Evolutionary conservation across 371 early-diverging fungal genomes (phyloP).

Genomic region (Sporodiniella umbellata): DNA sequence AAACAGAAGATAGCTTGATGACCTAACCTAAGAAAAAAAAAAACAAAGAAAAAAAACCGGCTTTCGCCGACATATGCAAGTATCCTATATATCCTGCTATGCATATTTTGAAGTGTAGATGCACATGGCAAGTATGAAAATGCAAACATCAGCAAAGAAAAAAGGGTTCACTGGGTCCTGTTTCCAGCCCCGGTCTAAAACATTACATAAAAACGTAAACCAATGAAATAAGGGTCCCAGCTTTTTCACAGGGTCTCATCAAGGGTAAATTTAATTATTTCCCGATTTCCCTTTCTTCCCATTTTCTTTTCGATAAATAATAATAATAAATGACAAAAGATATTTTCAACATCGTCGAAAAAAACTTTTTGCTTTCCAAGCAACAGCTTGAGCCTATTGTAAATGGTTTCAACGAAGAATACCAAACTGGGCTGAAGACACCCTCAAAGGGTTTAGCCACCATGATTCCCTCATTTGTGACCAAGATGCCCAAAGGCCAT

Average conservation of each 20-base stretch:
- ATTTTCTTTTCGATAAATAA: not conserved
- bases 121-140: not conserved
- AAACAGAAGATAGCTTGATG: no score
- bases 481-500: slow-evolving; percentile 75
- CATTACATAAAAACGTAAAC: slow-evolving; percentile 1
- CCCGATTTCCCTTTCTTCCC: not conserved
- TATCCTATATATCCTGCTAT: no score
- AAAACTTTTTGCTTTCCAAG: slow-evolving; percentile 34
- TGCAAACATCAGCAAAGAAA: not conserved
- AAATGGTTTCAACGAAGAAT: slow-evolving; percentile 44
- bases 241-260: slow-evolving; percentile 4
- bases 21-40: no score
- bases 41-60: no score
- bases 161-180: not conserved
- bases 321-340: slow-evolving; percentile 1
- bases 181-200: not conserved
- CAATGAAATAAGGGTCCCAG: slow-evolving; percentile 4
- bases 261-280: slow-evolving; percentile 2
- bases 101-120: no score
- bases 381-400: slow-evolving; percentile 50
- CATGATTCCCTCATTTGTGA: slow-evolving; percentile 86
- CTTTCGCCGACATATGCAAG: no score
- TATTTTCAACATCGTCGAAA: slow-evolving; percentile 12
- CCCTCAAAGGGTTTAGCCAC: slow-evolving; percentile 52
- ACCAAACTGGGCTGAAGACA: slow-evolving; percentile 35